A percentile compares a stretch with the other conserved stretches of the same genome.
Evolutionary conservation across 192 early-diverging fungal species (phyloP).

Genomic region (Jimgerdemannia flammicorona): DNA sequence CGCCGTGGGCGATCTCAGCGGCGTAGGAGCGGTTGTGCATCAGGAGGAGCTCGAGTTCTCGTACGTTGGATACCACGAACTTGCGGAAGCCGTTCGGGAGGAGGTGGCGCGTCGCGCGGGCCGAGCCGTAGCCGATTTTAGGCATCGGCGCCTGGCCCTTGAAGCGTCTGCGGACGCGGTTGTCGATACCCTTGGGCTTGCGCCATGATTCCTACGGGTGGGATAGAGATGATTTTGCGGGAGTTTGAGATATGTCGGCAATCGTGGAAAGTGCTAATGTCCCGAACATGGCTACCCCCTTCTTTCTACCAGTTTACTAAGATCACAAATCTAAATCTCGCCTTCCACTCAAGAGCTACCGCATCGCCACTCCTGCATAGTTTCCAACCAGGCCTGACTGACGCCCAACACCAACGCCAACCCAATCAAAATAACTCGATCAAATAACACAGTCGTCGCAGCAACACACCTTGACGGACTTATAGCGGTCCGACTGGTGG

Average conservation of each 20-base stretch:
- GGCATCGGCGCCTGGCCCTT: constrained; percentile 97
- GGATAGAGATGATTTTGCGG: no score
- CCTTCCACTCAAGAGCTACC: no score
- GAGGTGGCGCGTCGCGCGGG: constrained; percentile 93
- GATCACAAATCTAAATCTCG: no score
- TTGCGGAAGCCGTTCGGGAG: constrained; percentile 99
- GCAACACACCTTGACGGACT: constrained; percentile 84
- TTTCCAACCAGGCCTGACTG: no score
- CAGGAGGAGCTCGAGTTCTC: constrained; percentile 92
- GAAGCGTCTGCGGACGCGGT: constrained; percentile 96
- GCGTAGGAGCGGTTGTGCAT: constrained; percentile 99
- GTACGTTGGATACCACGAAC: constrained; percentile 89
- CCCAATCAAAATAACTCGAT: no score
- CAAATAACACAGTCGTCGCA: no score
- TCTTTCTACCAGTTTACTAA: no score
- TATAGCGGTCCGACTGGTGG: constrained; percentile 98
- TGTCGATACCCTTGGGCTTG: constrained; percentile 99
- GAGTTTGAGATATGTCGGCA: no score
- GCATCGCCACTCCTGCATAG: no score
- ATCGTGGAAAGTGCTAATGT: no score
- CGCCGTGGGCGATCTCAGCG: constrained; percentile 98
- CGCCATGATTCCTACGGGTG: constrained; percentile 98
- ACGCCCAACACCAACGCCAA: no score
- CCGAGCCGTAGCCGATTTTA: constrained; percentile 99
- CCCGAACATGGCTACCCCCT: no score